Percentiles rank a stretch among this genome's conserved stretches.
Conservation (phyloP, 805 yeast species). For the Saturnispora silvae region DNA sequence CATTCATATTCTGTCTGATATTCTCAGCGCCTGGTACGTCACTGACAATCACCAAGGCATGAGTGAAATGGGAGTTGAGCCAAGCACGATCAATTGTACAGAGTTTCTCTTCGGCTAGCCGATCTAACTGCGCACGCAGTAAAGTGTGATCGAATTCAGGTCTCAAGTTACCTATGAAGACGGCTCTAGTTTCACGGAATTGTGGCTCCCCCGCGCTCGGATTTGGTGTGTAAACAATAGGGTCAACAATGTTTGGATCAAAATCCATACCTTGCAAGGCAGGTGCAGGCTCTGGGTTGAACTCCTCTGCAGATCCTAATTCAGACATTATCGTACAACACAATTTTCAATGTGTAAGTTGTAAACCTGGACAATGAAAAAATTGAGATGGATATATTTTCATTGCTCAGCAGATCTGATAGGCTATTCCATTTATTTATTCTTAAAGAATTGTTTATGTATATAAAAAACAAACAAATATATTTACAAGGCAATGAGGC, state of each 20-base stretch:
- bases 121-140: slow-evolving; percentile 29
- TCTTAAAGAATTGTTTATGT: too few species aligned
- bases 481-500: too few species aligned
- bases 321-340: not conserved
- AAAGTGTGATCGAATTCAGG: slow-evolving; percentile 29
- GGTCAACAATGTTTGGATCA: slow-evolving; percentile 20
- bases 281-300: not conserved
- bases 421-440: too few species aligned
- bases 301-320: not conserved
- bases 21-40: slow-evolving; percentile 31
- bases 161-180: slow-evolving; percentile 34
- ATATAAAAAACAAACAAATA: too few species aligned
- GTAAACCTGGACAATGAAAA: too few species aligned
- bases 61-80: slow-evolving; percentile 32
- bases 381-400: too few species aligned
- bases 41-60: slow-evolving; percentile 32
- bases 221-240: slow-evolving; percentile 26
- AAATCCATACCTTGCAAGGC: slow-evolving; percentile 12
- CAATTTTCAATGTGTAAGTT: too few species aligned
- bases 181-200: slow-evolving; percentile 32
- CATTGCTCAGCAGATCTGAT: too few species aligned
- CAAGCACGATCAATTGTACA: slow-evolving; percentile 33
- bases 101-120: slow-evolving; percentile 20
- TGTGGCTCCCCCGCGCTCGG: slow-evolving; percentile 25
- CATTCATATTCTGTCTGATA: slow-evolving; percentile 28